These are phyloP conservation scores for Globisporangium viniferum DNA, from an alignment of 352 stramenopile species.

Conservation along the genomic window DNA sequence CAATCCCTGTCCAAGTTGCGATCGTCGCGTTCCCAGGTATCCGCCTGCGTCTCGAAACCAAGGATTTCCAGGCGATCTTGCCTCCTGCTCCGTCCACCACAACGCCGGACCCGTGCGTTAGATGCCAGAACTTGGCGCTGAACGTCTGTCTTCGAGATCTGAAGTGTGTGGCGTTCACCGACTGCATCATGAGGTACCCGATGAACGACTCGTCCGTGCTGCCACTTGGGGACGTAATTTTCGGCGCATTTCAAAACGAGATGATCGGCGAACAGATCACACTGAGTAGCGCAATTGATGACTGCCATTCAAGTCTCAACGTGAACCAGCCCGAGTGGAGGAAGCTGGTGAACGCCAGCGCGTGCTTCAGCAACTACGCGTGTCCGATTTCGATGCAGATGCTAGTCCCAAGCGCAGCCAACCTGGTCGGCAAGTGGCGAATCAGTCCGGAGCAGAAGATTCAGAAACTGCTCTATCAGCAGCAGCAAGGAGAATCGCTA, in stretches of 20 bases:
- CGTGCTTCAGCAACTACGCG: constrained; percentile 39
- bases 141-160: constrained; percentile 49
- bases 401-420: constrained; percentile 28
- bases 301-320: constrained; percentile 28
- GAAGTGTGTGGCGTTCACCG: constrained; percentile 45
- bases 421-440: constrained; percentile 35
- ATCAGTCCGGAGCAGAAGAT: constrained; percentile 19
- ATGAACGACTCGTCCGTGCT: not conserved
- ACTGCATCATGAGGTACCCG: constrained; percentile 40
- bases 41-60: constrained; percentile 31
- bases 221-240: constrained; percentile 31
- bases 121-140: constrained; percentile 36
- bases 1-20: not conserved
- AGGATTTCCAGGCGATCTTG: constrained; percentile 23
- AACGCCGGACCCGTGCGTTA: constrained; percentile 14
- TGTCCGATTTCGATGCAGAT: constrained; percentile 41
- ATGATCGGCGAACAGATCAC: constrained; percentile 25
- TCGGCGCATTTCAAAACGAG: constrained; percentile 34
- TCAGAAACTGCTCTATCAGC: constrained; percentile 39
- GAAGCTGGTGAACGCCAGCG: constrained; percentile 47
- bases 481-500: constrained; percentile 7
- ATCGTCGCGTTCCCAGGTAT: constrained; percentile 20
- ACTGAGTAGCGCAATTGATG: constrained; percentile 28
- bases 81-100: constrained; percentile 14
- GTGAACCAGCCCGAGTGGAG: constrained; percentile 37